phyloP scores from a whole-genome alignment of 306 rosid genomes.

The Quercus cerris region DNA sequence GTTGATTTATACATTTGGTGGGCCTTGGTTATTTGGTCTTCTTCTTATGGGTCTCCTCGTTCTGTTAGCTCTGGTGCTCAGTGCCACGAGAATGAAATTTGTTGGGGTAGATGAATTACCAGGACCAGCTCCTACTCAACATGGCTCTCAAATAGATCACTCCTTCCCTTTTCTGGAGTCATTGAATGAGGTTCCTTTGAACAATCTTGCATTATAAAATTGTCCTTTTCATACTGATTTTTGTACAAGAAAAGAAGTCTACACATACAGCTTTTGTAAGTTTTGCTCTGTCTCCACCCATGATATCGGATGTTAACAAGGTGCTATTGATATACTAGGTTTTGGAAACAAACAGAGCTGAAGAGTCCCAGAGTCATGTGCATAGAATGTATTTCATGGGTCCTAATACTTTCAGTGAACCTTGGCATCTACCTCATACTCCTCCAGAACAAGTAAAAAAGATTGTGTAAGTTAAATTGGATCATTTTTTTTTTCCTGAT shows the following conservation, averaged over 20 bases:
- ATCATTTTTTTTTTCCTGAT: neutral
- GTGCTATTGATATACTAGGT: constrained; percentile 49
- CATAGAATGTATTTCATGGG: constrained; percentile 98
- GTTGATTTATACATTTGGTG: constrained; percentile 91
- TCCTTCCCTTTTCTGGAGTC: constrained; percentile 98
- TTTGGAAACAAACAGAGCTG: constrained; percentile 94
- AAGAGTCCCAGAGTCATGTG: constrained; percentile 96
- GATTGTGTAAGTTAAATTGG: constrained; percentile 71
- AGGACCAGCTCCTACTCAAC: constrained; percentile 93
- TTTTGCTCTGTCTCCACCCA: neutral
- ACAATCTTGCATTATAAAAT: neutral
- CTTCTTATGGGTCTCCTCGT: constrained; percentile 79
- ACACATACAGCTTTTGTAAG: neutral
- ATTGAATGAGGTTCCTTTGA: constrained; percentile 72
- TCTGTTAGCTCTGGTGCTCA: constrained; percentile 85
- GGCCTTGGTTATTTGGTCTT: constrained; percentile 95
- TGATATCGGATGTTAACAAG: constrained; percentile 1
- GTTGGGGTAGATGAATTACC: constrained; percentile 92
- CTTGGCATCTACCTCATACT: constrained; percentile 93
- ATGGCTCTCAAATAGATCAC: constrained; percentile 94
- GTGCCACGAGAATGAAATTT: constrained; percentile 94
- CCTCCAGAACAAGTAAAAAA: constrained; percentile 89
- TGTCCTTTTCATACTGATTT: constrained; percentile 5
- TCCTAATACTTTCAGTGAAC: constrained; percentile 91
- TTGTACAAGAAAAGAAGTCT: constrained; percentile 12